These are phyloP conservation scores for Yueomyces sp. DNA, from an alignment of 805 yeast species.

Conservation along the genomic window DNA sequence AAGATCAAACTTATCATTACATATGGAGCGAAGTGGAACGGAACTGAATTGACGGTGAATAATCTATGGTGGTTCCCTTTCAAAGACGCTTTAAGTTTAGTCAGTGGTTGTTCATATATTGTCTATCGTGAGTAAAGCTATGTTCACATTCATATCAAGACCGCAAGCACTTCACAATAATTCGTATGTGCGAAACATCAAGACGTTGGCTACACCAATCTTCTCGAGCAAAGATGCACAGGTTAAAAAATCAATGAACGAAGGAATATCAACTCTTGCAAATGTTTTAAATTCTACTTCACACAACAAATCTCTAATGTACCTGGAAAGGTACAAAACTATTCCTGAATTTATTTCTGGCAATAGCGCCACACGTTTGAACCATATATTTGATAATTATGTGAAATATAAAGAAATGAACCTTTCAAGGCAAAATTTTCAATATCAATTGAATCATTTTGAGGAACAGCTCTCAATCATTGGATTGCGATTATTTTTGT, in stretches of 20 bases:
- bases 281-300: conserved; percentile 10
- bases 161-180: no score
- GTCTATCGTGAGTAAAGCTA: no score
- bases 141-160: no score
- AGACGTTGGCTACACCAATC: conserved; percentile 19
- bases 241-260: conserved; percentile 6
- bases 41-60: no score
- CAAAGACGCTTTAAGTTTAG: no score
- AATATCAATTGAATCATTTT: conserved; percentile 2
- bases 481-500: conserved; percentile 16
- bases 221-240: conserved; percentile 5
- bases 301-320: conserved; percentile 12
- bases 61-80: no score
- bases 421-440: conserved; percentile 4
- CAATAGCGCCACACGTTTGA: conserved; percentile 8
- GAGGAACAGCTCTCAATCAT: conserved; percentile 11
- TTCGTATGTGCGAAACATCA: conserved; percentile 3
- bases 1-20: no score
- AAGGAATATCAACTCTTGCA: conserved; percentile 10
- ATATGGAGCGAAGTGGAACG: no score
- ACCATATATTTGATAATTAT: conserved; percentile 11
- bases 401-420: conserved; percentile 10
- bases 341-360: conserved; percentile 13
- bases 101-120: no score
- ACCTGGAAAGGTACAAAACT: conserved; percentile 13